Conservation (phyloP, 1,284 basidiomycete species). For the Boletus smithii region DNA sequence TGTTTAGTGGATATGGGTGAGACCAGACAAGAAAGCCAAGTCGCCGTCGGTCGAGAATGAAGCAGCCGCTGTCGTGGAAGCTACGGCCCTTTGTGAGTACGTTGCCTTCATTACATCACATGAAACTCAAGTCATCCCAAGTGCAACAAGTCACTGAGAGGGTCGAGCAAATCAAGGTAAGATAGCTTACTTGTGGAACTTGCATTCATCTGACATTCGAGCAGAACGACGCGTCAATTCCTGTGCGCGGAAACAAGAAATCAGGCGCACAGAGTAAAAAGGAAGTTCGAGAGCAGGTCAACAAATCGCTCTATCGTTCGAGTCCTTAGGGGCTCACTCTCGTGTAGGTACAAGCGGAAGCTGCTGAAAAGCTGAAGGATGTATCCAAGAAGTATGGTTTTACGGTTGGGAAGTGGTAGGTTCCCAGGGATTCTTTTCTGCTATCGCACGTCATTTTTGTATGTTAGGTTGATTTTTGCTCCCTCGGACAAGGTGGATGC, state of each 20-base stretch:
- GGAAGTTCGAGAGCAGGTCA: conserved; percentile 59
- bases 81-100: conserved; percentile 43
- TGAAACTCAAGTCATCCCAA: conserved; percentile 24
- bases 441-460: neutral
- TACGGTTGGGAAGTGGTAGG: conserved; percentile 65
- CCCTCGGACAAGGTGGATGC: conserved; percentile 56
- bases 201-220: neutral
- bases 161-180: conserved; percentile 58
- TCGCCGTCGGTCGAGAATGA: conserved; percentile 17
- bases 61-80: conserved; percentile 46
- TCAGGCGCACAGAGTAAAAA: conserved; percentile 69
- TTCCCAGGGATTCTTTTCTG: neutral
- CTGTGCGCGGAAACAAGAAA: conserved; percentile 64
- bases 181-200: neutral
- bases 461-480: conserved; percentile 58
- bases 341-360: conserved; percentile 54
- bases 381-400: conserved; percentile 53
- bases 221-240: conserved; percentile 64
- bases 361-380: conserved; percentile 52
- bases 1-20: conserved; percentile 66
- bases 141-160: conserved; percentile 56
- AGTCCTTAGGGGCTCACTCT: neutral
- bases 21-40: conserved; percentile 30
- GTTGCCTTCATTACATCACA: neutral
- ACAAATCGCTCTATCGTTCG: neutral